Evolutionary conservation across 139 green algal species (phyloP), one percentile per base, ranked within the genome.

Genomic region (Astrephomene gubernaculifera): DNA sequence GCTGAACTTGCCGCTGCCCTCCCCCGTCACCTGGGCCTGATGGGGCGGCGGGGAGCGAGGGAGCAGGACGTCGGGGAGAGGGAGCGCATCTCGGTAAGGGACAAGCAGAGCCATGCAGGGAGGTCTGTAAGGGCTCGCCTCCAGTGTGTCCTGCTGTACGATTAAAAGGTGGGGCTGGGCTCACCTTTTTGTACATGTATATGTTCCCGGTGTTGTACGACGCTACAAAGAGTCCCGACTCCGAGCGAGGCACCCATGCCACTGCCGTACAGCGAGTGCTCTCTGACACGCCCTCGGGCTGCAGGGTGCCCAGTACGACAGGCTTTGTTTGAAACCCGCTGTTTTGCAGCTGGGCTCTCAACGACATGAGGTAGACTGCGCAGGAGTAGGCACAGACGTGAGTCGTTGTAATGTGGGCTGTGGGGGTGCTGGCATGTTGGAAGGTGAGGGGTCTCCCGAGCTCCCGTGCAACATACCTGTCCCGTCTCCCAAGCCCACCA

Each of bases 171-270:
- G 71, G 1, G 71, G 5, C 71, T 80, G 71, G 1, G 43, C 57
- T 24, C 25, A 92, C 90, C 92, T 96, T 96, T 29, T 93, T 91
- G 80, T 96, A 95, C n/a, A 95, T 38, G 68, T 93, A 89, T 21
- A 98, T 88, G 45, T 41, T 87, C 6, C 95, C 95, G 49, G 88
- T 93, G 44, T 65, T 64, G 73, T 94, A 94, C 24, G 83, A 91
- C 3, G 86, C 92, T 21, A 93, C 74, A 81, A 97, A 97, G 0
- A 86, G 65, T 0, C 71, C 63, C 14, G 83, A 89, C 4, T 91
- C 79, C 21, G 57, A 85, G 36, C 80, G 81, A 0, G 93, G 90
- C 33, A 95, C 45, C 93, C 95, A 98, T 3, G 73, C 73, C 24
- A 96, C 92, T 0, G 82, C 84, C 4, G 86, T 90, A 65, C 82